Base-by-base conservation (phyloP, 768 basidiomycete genomes). In the Boletus bicolor region DNA sequence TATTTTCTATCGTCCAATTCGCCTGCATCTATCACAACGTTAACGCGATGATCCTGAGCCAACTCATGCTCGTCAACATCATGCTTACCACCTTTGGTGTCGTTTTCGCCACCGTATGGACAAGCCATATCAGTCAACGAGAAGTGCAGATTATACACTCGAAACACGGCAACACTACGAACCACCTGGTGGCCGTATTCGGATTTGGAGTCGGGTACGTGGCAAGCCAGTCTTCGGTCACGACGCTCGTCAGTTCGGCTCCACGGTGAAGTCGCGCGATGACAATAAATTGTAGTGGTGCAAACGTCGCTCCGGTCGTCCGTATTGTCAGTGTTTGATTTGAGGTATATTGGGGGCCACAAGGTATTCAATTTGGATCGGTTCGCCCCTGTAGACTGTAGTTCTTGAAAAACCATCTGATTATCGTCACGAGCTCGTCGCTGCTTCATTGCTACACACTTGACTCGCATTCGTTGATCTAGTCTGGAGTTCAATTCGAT, bases 81-180 rank as follows among this genome's bases (percentile, higher is more conserved):
- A 58, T 59, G 51, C 39, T 59, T 3, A 32, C 58, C 12, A 58
- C 58, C 5, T 58, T 58, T 26, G 57, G 57, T 7, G 49, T 58
- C 28, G 28, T 6, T 6, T 28, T 28, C 28, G 28, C 28, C 28
- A 28, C 28, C 28, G 28, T 28, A 28, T 44, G 55, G 58, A 44
- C 43, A 37, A 49, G 54, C 9, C 44, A 30, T 4, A 9, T 44
- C 9, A 38, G 8, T 30, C 41, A 44, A 50, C 44, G 26, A 24
- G 57, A 51, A 6, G 34, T 26, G n/a, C 39, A 24, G 5, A 14
- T 2, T 14, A 12, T 11, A 6, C 28, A 47, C 9, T 47, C 55
- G 19, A 55, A 2, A 10, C 15, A 11, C 34, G 9, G 6, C 28
- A 28, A 28, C 28, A 4, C 28, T 28, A 28, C 5, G 28, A 28